These are phyloP conservation scores for Leccinum barrowsii DNA, from an alignment of 768 basidiomycete genomes.

Conservation along the genomic window DNA sequence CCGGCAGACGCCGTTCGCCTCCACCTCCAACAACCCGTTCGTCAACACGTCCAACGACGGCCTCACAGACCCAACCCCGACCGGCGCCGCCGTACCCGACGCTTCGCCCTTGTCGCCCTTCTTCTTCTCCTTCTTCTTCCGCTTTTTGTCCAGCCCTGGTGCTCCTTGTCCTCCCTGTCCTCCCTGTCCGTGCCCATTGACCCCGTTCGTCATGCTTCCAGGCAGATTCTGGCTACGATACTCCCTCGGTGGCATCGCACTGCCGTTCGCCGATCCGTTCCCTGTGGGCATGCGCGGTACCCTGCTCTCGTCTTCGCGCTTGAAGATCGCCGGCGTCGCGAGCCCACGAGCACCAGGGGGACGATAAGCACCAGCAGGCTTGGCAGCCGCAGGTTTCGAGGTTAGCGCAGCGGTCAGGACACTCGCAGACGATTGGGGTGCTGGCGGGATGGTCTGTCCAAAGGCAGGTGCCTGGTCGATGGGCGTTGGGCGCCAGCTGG, in stretches of 20 bases:
- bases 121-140: conserved; percentile 57
- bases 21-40: conserved; percentile 20
- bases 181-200: conserved; percentile 27
- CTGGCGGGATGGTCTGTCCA: conserved; percentile 58
- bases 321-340: conserved; percentile 84
- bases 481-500: conserved; percentile 74
- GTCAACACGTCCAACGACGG: conserved; percentile 38
- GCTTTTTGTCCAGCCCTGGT: conserved; percentile 35
- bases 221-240: conserved; percentile 57
- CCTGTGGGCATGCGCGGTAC: conserved; percentile 45
- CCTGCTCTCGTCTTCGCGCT: conserved; percentile 88
- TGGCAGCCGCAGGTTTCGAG: conserved; percentile 54
- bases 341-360: conserved; percentile 92
- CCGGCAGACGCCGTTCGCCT: conserved; percentile 11
- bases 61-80: conserved; percentile 21
- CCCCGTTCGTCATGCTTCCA: conserved; percentile 41
- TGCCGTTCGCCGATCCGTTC: conserved; percentile 40
- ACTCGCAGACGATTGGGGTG: conserved; percentile 62
- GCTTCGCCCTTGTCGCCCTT: conserved; percentile 39
- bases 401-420: conserved; percentile 47
- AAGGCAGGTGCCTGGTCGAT: conserved; percentile 65
- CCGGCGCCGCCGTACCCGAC: conserved; percentile 25
- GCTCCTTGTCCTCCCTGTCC: conserved; percentile 24
- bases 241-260: conserved; percentile 58
- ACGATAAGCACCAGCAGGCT: conserved; percentile 84